Percentiles rank a stretch among this genome's conserved stretches.
phyloP scores from a whole-genome alignment of 768 basidiomycete species.

The Pholiota conissans region DNA sequence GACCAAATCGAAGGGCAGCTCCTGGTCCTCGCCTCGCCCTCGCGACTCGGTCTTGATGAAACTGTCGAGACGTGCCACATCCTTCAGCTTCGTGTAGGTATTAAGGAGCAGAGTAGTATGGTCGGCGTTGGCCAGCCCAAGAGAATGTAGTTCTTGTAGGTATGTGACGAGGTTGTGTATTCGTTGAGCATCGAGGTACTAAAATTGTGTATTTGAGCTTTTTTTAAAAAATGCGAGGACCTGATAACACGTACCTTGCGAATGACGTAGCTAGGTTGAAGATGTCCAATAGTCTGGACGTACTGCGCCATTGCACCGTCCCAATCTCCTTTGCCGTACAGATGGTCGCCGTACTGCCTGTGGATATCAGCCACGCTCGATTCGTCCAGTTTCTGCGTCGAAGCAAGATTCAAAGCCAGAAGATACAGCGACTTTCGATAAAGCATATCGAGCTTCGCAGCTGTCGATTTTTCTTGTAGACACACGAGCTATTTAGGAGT shows the following conservation, averaged over 20 bases:
- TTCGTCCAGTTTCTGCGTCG: slow-evolving; percentile 73
- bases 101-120: slow-evolving; percentile 97
- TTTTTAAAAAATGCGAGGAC: no score
- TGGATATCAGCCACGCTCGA: slow-evolving; percentile 85
- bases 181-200: slow-evolving; percentile 97
- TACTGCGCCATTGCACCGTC: slow-evolving; percentile 94
- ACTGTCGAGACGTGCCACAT: slow-evolving; percentile 80
- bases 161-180: slow-evolving; percentile 96
- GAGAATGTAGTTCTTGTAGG: slow-evolving; percentile 90
- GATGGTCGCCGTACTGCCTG: slow-evolving; percentile 85
- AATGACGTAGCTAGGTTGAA: slow-evolving; percentile 95
- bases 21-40: slow-evolving; percentile 48
- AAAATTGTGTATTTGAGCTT: no score
- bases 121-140: slow-evolving; percentile 90
- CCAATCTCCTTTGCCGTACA: slow-evolving; percentile 89
- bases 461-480: slow-evolving; percentile 77
- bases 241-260: slow-evolving; percentile 90
- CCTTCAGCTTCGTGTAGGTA: slow-evolving; percentile 96
- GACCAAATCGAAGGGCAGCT: slow-evolving; percentile 94
- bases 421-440: slow-evolving; percentile 78
- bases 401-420: slow-evolving; percentile 81
- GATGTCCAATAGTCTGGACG: slow-evolving; percentile 82
- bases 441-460: slow-evolving; percentile 83
- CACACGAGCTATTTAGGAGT: slow-evolving; percentile 49
- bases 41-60: slow-evolving; percentile 90